These are phyloP conservation scores for Platanthera guangdongensis DNA, from an alignment of 106 monocot genomes.

Conservation along the genomic window DNA sequence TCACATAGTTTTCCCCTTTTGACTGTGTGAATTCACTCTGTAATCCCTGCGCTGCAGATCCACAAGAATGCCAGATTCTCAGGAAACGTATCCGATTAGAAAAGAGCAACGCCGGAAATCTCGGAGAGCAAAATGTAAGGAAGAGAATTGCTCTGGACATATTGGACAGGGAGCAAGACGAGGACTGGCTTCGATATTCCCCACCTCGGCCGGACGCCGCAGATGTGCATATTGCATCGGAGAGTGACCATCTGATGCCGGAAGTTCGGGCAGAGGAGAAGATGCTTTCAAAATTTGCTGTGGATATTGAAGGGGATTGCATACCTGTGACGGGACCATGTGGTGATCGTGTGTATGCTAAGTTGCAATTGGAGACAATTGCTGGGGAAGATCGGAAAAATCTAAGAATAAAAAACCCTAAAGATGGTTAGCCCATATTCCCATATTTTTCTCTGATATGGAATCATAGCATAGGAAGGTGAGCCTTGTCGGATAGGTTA, in stretches of 20 bases:
- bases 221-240: not conserved
- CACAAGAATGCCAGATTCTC: not conserved
- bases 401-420: conserved; percentile 9
- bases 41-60: not conserved
- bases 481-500: too few relatives aligned
- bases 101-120: conserved; percentile 4
- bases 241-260: conserved; percentile 4
- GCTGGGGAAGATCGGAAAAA: conserved; percentile 7
- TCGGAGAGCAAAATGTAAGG: conserved; percentile 17
- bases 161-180: conserved; percentile 23
- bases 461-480: too few relatives aligned
- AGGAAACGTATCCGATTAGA: conserved; percentile 24
- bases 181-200: conserved; percentile 61
- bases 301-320: conserved; percentile 79
- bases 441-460: not conserved
- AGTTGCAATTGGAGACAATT: conserved; percentile 21
- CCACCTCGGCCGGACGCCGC: conserved; percentile 16
- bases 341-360: conserved; percentile 84
- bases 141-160: conserved; percentile 21
- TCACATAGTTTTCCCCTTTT: not conserved
- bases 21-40: not conserved
- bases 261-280: conserved; percentile 29
- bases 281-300: conserved; percentile 59
- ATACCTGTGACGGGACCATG: conserved; percentile 62
- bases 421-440: conserved; percentile 20